Conservation (phyloP, 257 asterid genomes). For the Solanum pinnatisectum region DNA sequence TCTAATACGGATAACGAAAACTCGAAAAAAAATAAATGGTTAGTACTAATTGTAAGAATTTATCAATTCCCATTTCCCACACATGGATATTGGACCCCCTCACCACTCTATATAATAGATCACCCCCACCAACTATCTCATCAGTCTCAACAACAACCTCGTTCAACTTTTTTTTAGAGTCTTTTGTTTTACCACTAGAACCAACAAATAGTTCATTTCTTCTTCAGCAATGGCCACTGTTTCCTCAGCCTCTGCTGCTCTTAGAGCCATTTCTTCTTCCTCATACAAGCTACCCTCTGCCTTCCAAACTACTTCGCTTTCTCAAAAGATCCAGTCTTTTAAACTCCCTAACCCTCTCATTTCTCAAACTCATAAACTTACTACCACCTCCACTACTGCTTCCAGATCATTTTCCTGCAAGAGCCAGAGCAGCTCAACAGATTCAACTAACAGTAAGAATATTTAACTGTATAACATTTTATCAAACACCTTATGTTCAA, state of each 20-base stretch:
- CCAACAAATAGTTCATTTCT: background rate
- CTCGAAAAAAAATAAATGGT: too few relatives aligned
- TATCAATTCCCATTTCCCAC: background rate
- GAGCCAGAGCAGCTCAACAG: slow-evolving; percentile 33
- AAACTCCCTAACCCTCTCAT: slow-evolving; percentile 22
- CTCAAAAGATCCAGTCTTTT: slow-evolving; percentile 19
- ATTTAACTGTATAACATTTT: background rate
- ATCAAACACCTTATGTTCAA: background rate
- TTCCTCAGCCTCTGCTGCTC: slow-evolving; percentile 41
- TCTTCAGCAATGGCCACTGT: slow-evolving; percentile 41
- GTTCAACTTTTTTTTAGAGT: background rate
- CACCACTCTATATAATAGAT: background rate
- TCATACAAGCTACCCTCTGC: slow-evolving; percentile 20
- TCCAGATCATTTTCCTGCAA: slow-evolving; percentile 39
- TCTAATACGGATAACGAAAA: fast-evolving
- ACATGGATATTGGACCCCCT: background rate
- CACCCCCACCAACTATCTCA: background rate
- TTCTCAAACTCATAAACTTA: slow-evolving; percentile 26
- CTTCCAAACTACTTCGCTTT: slow-evolving; percentile 7
- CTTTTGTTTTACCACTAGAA: background rate
- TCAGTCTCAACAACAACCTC: background rate
- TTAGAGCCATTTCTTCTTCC: slow-evolving; percentile 31
- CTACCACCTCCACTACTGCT: slow-evolving; percentile 3
- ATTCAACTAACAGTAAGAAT: slow-evolving; percentile 29
- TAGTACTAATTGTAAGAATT: background rate